phyloP scores from a whole-genome alignment of 345 rosid species.

The Salix suchowensis region DNA sequence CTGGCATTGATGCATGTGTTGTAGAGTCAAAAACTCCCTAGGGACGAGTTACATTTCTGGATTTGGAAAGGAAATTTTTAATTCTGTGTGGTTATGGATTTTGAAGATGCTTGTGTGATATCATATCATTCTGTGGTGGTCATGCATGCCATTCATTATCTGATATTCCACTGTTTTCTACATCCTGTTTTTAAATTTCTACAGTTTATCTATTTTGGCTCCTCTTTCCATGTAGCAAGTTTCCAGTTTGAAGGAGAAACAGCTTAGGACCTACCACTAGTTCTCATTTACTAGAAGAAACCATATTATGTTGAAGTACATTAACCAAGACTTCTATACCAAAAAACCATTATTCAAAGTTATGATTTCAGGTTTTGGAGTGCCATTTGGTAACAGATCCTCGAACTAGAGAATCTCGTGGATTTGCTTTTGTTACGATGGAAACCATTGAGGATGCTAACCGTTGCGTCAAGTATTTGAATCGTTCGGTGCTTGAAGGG shows the following conservation, averaged over 20 bases:
- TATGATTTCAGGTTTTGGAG: constrained; percentile 44
- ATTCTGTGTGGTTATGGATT: not conserved
- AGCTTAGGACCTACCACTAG: not conserved
- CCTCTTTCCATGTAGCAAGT: not conserved
- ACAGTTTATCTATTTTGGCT: not conserved
- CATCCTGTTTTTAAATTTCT: not conserved
- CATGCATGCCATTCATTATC: not conserved
- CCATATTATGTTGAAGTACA: not conserved
- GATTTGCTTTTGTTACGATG: constrained; percentile 70
- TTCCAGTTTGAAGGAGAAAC: not conserved
- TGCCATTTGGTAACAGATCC: constrained; percentile 60
- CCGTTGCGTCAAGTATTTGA: constrained; percentile 55
- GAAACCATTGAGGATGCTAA: constrained; percentile 48
- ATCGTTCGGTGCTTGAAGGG: constrained; percentile 63
- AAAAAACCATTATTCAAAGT: not conserved
- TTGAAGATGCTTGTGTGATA: not conserved
- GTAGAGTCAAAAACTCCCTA: not conserved
- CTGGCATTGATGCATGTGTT: not conserved
- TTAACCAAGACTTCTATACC: not conserved
- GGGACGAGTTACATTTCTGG: not conserved
- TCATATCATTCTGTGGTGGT: not conserved
- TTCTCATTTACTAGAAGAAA: not conserved
- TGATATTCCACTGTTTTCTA: not conserved
- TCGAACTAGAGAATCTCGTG: constrained; percentile 59
- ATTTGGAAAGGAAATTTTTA: not conserved